These are phyloP conservation scores for Hibiscus syriacus DNA, from an alignment of 345 rosid species.

Conservation along the genomic window DNA sequence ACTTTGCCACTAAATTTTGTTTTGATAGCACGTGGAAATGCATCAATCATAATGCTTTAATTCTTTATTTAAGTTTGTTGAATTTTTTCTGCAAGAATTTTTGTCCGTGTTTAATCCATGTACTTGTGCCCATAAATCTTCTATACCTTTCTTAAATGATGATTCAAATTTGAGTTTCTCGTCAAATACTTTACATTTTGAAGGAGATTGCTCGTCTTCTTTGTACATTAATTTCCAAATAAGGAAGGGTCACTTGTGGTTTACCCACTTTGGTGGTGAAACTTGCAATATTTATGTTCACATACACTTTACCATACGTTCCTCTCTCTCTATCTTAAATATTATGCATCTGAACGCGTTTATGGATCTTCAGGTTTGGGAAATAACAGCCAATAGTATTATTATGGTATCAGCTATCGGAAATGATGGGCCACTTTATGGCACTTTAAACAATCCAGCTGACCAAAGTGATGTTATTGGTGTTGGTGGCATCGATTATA, in stretches of 20 bases:
- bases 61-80: background rate
- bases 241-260: background rate
- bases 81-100: background rate
- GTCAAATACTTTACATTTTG: background rate
- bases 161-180: background rate
- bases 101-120: background rate
- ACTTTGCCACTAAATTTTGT: background rate
- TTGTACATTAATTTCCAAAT: background rate
- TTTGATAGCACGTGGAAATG: background rate
- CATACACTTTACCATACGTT: background rate
- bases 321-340: background rate
- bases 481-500: conserved; percentile 97
- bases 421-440: conserved; percentile 98
- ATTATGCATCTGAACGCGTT: conserved; percentile 5
- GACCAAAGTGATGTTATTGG: conserved; percentile 98
- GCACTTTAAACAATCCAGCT: conserved; percentile 96
- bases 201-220: background rate
- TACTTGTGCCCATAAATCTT: background rate
- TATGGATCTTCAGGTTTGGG: conserved; percentile 75
- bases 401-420: conserved; percentile 99
- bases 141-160: background rate
- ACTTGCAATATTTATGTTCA: background rate
- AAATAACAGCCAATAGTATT: conserved; percentile 93
- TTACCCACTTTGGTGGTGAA: background rate
- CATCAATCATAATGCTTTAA: background rate